Base-by-base conservation (phyloP, 805 yeast species). In the Priceomyces melissophilus region DNA sequence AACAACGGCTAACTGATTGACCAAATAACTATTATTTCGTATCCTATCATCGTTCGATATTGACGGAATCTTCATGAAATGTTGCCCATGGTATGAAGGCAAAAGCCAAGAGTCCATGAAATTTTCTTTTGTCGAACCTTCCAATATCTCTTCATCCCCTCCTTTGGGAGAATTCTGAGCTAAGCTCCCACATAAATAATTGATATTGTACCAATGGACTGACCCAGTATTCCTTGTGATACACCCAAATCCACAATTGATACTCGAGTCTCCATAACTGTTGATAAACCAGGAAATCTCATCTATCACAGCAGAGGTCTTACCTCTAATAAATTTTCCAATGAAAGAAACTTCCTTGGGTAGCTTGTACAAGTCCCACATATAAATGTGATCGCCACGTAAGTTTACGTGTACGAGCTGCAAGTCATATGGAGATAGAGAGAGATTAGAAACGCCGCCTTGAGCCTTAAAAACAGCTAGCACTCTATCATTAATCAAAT, bases 261-360 rank as follows among this genome's bases (percentile, higher is more conserved):
- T 60, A 10, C 61, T 63, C 31, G 41, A 42, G 15, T 43, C 43
- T 12, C 46, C 65, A 3, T 52, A 45, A 35, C 75, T 71, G 37
- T 66, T 67, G 6, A 62, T 58, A 29, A 68, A 69, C 88, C 89
- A 83, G 17, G 72, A 53, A 3, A 82, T 58, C 13, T 75, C 69
- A 27, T 65, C 63, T 15, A 82, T 70, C 1, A 67, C 54, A 0
- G 85, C 78, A 5, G 80, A 71, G 1, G 86, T 81, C 49, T 78
- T 79, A 1, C 90, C 89, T 16, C 88, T 65, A 10, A 59, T 60
- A 47, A 79, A 81, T 46, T 77, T 75, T 12, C 84, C 87, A 37
- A 79, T 53, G 15, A 82, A 58, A 1, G 75, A 63, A 2, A 82
- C 67, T 44, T 78, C 78, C 2, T 50, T 53, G 1, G 81, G 77